phyloP scores from a whole-genome alignment of 805 yeast species.

The Cyberlindnera veronae region DNA sequence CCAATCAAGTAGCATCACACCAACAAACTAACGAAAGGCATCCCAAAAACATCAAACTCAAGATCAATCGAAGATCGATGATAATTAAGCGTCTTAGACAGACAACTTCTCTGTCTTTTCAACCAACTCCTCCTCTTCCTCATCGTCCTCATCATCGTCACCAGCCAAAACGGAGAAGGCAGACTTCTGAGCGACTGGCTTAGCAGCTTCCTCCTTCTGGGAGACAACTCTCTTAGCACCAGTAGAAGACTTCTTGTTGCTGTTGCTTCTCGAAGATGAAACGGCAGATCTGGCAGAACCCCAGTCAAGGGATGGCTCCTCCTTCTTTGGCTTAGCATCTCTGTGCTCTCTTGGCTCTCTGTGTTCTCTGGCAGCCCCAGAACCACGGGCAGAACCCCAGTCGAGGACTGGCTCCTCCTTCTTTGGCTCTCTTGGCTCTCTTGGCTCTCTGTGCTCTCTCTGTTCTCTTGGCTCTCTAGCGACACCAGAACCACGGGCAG shows the following conservation, averaged over 20 bases:
- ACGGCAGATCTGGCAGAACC: conserved; percentile 35
- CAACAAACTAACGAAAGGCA: too few relatives aligned
- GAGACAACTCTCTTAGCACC: conserved; percentile 19
- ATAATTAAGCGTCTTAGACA: conserved; percentile 19
- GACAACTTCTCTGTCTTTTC: conserved; percentile 39
- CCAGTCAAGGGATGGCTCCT: conserved; percentile 44
- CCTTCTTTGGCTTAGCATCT: conserved; percentile 35
- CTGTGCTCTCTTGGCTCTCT: conserved; percentile 29
- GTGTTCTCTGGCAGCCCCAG: conserved; percentile 33
- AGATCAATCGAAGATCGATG: background rate
- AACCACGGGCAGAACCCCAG: conserved; percentile 41
- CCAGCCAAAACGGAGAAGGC: conserved; percentile 46
- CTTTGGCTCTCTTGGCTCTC: too few relatives aligned
- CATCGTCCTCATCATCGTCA: conserved; percentile 51
- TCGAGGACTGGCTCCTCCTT: conserved; percentile 41
- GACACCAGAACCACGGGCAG: conserved; percentile 31
- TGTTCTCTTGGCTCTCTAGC: conserved; percentile 31
- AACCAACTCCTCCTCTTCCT: conserved; percentile 27
- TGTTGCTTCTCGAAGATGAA: conserved; percentile 35
- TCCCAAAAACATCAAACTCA: background rate
- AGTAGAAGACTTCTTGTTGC: conserved; percentile 22
- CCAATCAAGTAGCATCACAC: too few relatives aligned
- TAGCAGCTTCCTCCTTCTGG: conserved; percentile 13
- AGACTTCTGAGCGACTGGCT: conserved; percentile 39
- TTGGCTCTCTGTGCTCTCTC: too few relatives aligned